phyloP scores from a whole-genome alignment of 2,329 filamentous ascomycete genomes.

The Aspergillus oerlinghausenensis region DNA sequence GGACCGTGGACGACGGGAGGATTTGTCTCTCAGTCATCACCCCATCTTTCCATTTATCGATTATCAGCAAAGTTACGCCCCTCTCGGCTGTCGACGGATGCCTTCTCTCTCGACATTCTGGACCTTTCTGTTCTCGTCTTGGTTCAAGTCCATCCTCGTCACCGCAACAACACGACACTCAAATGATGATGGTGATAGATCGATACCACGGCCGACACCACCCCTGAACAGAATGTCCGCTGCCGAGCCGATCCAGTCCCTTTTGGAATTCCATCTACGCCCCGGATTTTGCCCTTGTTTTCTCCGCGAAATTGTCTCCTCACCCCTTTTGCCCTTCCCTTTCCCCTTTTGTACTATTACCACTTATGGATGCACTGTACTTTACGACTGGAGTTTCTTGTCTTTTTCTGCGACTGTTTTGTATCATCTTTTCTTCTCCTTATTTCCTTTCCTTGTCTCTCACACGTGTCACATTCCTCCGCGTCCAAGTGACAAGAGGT shows the following conservation, averaged over 20 bases:
- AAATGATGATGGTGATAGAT: background rate
- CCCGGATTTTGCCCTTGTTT: background rate
- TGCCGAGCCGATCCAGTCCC: background rate
- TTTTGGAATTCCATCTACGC: background rate
- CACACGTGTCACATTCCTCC: conserved; percentile 15
- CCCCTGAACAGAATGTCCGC: background rate
- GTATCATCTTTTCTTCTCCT: conserved; percentile 4
- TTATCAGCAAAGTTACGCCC: background rate
- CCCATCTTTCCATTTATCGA: background rate
- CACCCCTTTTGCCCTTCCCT: conserved; percentile 1
- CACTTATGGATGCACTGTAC: background rate
- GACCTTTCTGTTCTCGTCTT: background rate
- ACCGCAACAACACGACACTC: background rate
- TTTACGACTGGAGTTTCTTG: background rate
- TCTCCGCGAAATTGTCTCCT: background rate
- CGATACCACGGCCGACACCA: background rate
- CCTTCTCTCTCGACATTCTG: conserved; percentile 1
- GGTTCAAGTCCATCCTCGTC: background rate
- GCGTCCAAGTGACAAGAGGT: background rate
- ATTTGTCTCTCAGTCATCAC: background rate
- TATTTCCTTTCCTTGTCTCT: conserved; percentile 4
- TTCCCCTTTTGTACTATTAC: background rate
- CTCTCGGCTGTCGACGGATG: background rate
- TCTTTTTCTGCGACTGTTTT: background rate
- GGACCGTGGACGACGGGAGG: background rate